These are phyloP conservation scores for Acrodontium crateriforme DNA, from an alignment of 2,329 filamentous ascomycete genomes.

Conservation along the genomic window DNA sequence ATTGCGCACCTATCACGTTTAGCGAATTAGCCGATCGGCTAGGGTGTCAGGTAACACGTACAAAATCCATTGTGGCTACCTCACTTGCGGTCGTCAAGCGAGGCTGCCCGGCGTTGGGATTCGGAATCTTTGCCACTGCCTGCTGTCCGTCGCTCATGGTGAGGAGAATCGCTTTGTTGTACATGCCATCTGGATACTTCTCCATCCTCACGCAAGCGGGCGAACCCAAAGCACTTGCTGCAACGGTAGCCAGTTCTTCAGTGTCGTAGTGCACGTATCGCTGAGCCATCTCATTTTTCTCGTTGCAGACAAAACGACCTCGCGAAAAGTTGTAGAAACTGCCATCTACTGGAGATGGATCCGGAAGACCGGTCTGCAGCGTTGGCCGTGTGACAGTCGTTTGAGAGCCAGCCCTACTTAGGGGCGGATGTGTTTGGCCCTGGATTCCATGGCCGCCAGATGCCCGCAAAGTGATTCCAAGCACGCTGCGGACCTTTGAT, in stretches of 20 bases:
- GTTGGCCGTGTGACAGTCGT: too few relatives aligned
- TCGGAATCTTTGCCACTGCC: slow-evolving; percentile 25
- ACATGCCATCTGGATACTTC: slow-evolving; percentile 1
- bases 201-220: background rate
- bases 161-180: slow-evolving; percentile 22
- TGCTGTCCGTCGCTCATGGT: slow-evolving; percentile 23
- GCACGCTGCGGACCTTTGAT: too few relatives aligned
- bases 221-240: background rate
- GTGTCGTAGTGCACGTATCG: slow-evolving; percentile 1
- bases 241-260: background rate
- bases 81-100: slow-evolving; percentile 25
- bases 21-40: background rate
- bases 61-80: slow-evolving; percentile 26
- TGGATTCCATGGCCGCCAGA: too few relatives aligned
- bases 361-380: too few relatives aligned
- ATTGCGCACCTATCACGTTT: slow-evolving; percentile 13
- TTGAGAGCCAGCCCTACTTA: too few relatives aligned
- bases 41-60: too few relatives aligned
- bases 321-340: slow-evolving; percentile 4
- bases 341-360: too few relatives aligned
- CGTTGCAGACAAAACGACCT: slow-evolving; percentile 3
- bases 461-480: too few relatives aligned
- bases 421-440: too few relatives aligned
- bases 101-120: slow-evolving; percentile 22
- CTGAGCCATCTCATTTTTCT: slow-evolving; percentile 3